Conservation (phyloP, 2,329 filamentous ascomycete species). For the Biscogniauxia mediterranea region DNA sequence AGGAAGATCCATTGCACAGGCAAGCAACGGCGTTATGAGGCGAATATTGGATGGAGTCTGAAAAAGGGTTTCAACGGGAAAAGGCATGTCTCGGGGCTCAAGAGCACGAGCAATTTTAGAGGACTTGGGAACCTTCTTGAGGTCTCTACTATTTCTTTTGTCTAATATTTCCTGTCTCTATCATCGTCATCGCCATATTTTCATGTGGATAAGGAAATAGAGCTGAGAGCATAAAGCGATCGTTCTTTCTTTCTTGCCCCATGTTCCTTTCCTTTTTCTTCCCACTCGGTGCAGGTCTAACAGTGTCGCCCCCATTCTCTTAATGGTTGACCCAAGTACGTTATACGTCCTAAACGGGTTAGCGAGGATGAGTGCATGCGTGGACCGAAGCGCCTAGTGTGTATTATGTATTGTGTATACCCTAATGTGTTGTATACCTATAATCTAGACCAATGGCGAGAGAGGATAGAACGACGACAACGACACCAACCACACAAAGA, state of each 20-base stretch:
- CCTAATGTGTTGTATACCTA: not conserved
- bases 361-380: not conserved
- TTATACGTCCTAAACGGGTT: not conserved
- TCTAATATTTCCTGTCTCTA: not conserved
- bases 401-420: not conserved
- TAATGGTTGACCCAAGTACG: not conserved
- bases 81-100: not conserved
- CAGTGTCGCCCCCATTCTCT: not conserved
- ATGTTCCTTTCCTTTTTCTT: not conserved
- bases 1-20: not conserved
- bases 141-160: not conserved
- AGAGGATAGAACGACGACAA: not conserved
- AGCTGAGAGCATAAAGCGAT: not conserved
- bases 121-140: not conserved
- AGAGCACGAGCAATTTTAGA: not conserved
- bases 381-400: not conserved
- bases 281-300: not conserved
- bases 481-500: not conserved
- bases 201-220: not conserved
- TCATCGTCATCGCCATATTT: not conserved
- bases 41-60: not conserved
- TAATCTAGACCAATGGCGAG: not conserved
- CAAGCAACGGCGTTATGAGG: slow-evolving; percentile 2
- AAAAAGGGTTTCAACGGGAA: not conserved
- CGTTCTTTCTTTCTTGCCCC: not conserved